Base-by-base conservation (phyloP, 768 basidiomycete species). In the Leccinum disarticulatum region DNA sequence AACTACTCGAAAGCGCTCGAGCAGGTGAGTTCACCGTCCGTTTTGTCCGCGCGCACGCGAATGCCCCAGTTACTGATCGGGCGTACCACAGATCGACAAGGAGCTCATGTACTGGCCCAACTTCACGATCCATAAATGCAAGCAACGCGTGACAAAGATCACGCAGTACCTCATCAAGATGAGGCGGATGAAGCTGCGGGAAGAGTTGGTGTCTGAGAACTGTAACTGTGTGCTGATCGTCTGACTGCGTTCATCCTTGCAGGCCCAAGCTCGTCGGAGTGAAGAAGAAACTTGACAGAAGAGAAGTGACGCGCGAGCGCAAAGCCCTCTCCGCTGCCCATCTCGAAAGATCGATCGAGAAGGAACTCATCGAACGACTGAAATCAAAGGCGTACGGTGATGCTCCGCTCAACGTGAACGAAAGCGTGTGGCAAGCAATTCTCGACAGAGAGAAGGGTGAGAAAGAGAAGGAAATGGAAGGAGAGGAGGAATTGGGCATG, bases 81-180 rank as follows among this genome's bases (percentile, higher is more conserved):
- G 1, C 47, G 47, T 22, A 25, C 2, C 47, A 48, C 64, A 98
- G 95, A 96, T 99, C 69, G 97, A 98, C 79, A 83, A 81, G 55
- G 93, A 98, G 70, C 83, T 98, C 61, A 83, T 94, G n/a, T 93
- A 98, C 73, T 98, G 97, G 97, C 96, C 97, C 4, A 95, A 95
- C 68, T 98, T 96, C 74, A 87, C 87, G 33, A 90, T 95, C 56
- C 97, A 98, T 80, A 98, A 98, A 78, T 98, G 97, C 84, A 99
- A 99, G 81, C 97, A 99, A 77, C 87, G 97, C 49, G 83, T 98
- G 31, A 99, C 97, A 11, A 99, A 98, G 79, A 98, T 99, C 67
- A 98, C 96, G 0, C 97, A 99, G 73, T 98, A 98, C 71, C 85
- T 99, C 64, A 98, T 98, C 74, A 95, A 97, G 80, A 97, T 98